Evolutionary conservation across 495 filamentous ascomycete species (phyloP).

Genomic region (Aspergillus indologenus): DNA sequence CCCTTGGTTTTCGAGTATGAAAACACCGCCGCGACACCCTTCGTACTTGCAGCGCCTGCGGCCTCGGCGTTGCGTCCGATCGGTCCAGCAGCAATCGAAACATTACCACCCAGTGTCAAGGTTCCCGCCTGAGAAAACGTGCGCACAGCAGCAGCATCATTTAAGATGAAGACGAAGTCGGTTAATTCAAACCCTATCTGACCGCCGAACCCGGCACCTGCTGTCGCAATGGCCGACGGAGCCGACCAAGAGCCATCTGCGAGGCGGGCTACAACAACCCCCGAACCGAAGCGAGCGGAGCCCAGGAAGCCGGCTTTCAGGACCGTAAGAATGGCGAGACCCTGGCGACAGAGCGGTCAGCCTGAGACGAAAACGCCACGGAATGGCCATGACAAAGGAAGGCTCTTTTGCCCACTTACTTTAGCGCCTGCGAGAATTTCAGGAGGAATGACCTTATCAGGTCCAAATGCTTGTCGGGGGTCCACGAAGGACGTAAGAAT

Average conservation of each 20-base stretch:
- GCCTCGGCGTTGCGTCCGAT: slow-evolving; percentile 94
- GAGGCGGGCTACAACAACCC: slow-evolving; percentile 90
- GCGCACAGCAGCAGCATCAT: slow-evolving; percentile 85
- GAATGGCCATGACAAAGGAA: not conserved
- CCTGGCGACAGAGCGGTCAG: slow-evolving; percentile 49
- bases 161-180: slow-evolving; percentile 98
- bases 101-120: slow-evolving; percentile 91
- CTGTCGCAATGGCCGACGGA: slow-evolving; percentile 85
- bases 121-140: slow-evolving; percentile 92
- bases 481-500: slow-evolving; percentile 95
- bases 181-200: slow-evolving; percentile 98
- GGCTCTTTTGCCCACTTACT: slow-evolving; percentile 49
- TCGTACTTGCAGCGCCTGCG: slow-evolving; percentile 87
- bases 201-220: slow-evolving; percentile 90
- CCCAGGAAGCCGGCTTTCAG: slow-evolving; percentile 95
- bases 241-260: slow-evolving; percentile 91
- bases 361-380: not conserved
- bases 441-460: slow-evolving; percentile 96
- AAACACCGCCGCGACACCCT: slow-evolving; percentile 88
- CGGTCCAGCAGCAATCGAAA: slow-evolving; percentile 91
- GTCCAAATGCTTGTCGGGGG: slow-evolving; percentile 88
- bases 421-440: slow-evolving; percentile 87
- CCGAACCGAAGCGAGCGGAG: slow-evolving; percentile 87
- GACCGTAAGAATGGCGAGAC: slow-evolving; percentile 91
- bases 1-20: slow-evolving; percentile 97